Evolutionary conservation across 2,329 filamentous ascomycete species (phyloP).

Genomic region (Dendryphion nanum): DNA sequence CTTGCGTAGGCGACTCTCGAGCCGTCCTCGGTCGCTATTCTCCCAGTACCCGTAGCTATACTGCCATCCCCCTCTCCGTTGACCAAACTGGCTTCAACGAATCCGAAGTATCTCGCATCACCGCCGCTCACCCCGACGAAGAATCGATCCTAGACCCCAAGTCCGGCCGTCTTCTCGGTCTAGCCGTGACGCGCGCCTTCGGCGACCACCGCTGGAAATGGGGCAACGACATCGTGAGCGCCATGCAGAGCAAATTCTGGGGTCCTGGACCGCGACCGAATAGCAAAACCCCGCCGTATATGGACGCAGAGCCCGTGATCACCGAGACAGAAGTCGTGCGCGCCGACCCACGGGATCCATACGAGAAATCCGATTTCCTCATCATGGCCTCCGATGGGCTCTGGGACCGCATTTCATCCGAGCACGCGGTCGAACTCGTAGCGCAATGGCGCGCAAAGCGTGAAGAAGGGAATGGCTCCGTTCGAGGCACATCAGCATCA

Average conservation of each 20-base stretch:
- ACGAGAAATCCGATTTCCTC: slow-evolving; percentile 55
- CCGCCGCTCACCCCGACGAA: slow-evolving; percentile 62
- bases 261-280: slow-evolving; percentile 48
- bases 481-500: slow-evolving; percentile 13
- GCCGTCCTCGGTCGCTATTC: slow-evolving; percentile 60
- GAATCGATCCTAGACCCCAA: slow-evolving; percentile 53
- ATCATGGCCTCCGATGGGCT: slow-evolving; percentile 67
- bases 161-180: slow-evolving; percentile 60
- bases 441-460: slow-evolving; percentile 53
- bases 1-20: slow-evolving; percentile 66
- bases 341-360: slow-evolving; percentile 8
- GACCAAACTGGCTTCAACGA: slow-evolving; percentile 67
- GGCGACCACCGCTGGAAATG: slow-evolving; percentile 71
- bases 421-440: slow-evolving; percentile 59
- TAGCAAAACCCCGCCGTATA: slow-evolving; percentile 60
- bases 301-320: slow-evolving; percentile 66
- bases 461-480: slow-evolving; percentile 16
- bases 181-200: slow-evolving; percentile 64
- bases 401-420: slow-evolving; percentile 60
- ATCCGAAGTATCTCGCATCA: slow-evolving; percentile 57
- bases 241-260: slow-evolving; percentile 49
- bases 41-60: slow-evolving; percentile 46
- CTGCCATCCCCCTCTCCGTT: slow-evolving; percentile 54
- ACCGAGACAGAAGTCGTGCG: slow-evolving; percentile 55
- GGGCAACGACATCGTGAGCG: slow-evolving; percentile 49